phyloP scores from a whole-genome alignment of 805 yeast species.

The Metschnikowia shivogae region DNA sequence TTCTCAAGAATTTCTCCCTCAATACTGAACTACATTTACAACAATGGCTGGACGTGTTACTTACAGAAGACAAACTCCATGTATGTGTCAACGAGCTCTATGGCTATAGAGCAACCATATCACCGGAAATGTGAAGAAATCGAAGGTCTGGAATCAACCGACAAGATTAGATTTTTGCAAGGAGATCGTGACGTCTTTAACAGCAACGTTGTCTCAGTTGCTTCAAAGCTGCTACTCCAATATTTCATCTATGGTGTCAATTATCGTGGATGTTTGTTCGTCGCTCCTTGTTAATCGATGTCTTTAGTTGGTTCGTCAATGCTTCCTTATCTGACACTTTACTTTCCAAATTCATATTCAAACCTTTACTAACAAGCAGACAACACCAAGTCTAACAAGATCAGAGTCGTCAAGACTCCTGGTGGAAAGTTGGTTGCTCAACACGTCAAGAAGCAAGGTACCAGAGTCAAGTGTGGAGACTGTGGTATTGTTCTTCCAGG shows the following conservation, averaged over 20 bases:
- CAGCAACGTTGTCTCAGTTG: no score
- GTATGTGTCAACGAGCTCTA: constrained; percentile 28
- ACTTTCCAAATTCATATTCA: not conserved
- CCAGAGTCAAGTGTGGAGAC: constrained; percentile 89
- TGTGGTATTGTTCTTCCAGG: constrained; percentile 80
- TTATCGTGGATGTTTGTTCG: no score
- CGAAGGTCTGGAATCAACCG: not conserved
- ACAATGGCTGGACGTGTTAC: constrained; percentile 85
- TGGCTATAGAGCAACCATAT: no score
- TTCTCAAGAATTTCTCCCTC: constrained; percentile 9
- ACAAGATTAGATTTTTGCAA: no score
- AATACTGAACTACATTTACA: constrained; percentile 9
- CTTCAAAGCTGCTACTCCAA: no score
- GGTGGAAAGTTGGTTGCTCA: constrained; percentile 99
- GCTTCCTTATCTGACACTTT: no score
- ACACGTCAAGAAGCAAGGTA: constrained; percentile 88
- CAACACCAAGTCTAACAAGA: constrained; percentile 99
- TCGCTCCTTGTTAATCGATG: no score
- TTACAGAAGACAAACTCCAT: constrained; percentile 27
- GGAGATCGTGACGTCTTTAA: no score
- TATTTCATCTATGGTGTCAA: no score
- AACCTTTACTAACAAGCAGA: constrained; percentile 48
- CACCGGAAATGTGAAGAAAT: not conserved
- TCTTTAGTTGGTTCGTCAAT: no score
- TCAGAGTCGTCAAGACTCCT: constrained; percentile 99